Evolutionary conservation across 2,329 filamentous ascomycete species (phyloP).

Genomic region (Dendrostoma leiphaemia): DNA sequence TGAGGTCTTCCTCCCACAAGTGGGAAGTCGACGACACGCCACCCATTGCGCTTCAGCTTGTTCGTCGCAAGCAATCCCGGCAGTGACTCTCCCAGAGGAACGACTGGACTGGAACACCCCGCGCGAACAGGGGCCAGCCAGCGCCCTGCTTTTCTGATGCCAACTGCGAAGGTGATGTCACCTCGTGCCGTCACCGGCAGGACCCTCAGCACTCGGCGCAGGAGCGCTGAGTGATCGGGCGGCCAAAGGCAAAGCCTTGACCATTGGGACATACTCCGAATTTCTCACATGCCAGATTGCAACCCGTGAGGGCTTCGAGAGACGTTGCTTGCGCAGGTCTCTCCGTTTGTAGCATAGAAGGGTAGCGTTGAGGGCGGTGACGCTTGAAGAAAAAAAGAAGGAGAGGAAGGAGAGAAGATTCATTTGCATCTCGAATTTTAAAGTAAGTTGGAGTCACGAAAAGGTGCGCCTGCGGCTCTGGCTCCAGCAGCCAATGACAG

Average conservation of each 20-base stretch:
- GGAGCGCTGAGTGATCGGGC: conserved; percentile 18
- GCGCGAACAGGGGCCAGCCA: conserved; percentile 20
- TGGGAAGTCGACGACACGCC: conserved; percentile 24
- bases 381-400: conserved; percentile 46
- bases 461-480: conserved; percentile 6
- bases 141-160: conserved; percentile 33
- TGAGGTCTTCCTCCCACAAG: conserved; percentile 19
- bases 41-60: conserved; percentile 33
- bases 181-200: conserved; percentile 32
- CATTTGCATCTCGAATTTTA: neutral
- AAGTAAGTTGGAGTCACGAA: conserved; percentile 11
- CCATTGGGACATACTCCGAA: conserved; percentile 29
- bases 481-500: neutral
- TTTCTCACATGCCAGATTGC: conserved; percentile 74
- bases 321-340: conserved; percentile 35
- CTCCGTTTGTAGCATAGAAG: conserved; percentile 85
- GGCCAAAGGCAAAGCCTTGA: conserved; percentile 21
- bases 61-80: conserved; percentile 29
- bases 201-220: conserved; percentile 18
- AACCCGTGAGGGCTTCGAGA: conserved; percentile 26
- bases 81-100: conserved; percentile 26
- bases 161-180: conserved; percentile 29
- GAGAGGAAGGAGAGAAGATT: neutral
- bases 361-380: conserved; percentile 83
- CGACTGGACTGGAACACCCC: conserved; percentile 21